These are phyloP conservation scores for Heterobasidion irregulare DNA, from an alignment of 1,284 basidiomycete species.

Conservation along the genomic window DNA sequence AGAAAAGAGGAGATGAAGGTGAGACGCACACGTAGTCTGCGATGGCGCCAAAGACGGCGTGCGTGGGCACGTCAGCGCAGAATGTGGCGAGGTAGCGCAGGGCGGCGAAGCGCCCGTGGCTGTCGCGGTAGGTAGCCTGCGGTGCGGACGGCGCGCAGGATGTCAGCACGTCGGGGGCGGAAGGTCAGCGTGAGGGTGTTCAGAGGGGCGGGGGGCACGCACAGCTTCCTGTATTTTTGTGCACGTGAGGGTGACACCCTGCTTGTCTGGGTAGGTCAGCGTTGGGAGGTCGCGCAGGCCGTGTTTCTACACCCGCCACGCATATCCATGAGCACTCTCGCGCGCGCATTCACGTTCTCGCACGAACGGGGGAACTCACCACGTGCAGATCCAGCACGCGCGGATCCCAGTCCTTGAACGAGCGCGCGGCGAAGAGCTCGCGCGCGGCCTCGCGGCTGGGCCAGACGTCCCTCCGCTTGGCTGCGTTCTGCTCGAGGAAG, in stretches of 20 bases:
- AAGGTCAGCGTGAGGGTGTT: background rate
- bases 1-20: background rate
- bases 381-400: constrained; percentile 35
- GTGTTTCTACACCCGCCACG: constrained; percentile 24
- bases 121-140: constrained; percentile 39
- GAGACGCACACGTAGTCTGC: constrained; percentile 34
- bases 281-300: constrained; percentile 39
- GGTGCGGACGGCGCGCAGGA: too few relatives aligned
- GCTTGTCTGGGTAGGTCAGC: constrained; percentile 32
- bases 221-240: constrained; percentile 33
- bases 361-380: constrained; percentile 19
- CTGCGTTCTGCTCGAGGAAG: constrained; percentile 23
- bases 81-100: constrained; percentile 22
- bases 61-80: constrained; percentile 31
- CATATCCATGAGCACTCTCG: background rate
- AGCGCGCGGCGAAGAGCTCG: constrained; percentile 21
- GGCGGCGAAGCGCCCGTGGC: constrained; percentile 23
- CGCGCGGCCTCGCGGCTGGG: constrained; percentile 38
- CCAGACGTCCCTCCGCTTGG: constrained; percentile 41
- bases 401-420: constrained; percentile 41
- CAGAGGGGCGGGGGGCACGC: background rate
- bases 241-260: constrained; percentile 45
- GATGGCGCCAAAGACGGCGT: constrained; percentile 40
- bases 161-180: background rate
- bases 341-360: background rate